These are phyloP conservation scores for Glarea lozoyensis DNA, from an alignment of 495 filamentous ascomycete genomes.

Conservation along the genomic window DNA sequence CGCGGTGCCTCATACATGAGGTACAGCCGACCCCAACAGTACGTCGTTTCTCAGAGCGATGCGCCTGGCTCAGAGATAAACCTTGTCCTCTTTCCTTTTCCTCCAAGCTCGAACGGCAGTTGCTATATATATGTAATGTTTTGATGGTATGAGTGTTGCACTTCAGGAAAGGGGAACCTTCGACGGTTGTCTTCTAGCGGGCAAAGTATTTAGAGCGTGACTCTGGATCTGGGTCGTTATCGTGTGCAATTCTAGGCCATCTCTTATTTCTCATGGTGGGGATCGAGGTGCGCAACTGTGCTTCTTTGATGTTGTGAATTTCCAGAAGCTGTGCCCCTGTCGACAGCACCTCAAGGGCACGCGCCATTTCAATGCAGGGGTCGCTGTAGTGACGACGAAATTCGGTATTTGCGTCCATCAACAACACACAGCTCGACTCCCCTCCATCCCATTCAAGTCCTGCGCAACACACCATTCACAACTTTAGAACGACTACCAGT, in stretches of 20 bases:
- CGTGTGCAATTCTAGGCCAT: too few relatives aligned
- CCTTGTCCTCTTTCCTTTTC: neutral
- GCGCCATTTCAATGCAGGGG: slow-evolving; percentile 11
- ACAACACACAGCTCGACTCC: slow-evolving; percentile 16
- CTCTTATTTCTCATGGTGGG: slow-evolving; percentile 6
- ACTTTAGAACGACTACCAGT: neutral
- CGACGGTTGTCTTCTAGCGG: too few relatives aligned
- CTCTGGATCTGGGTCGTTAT: too few relatives aligned
- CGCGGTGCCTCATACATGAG: slow-evolving; percentile 16
- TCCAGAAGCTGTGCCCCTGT: slow-evolving; percentile 1
- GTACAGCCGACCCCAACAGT: neutral
- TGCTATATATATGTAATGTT: too few relatives aligned
- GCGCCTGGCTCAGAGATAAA: slow-evolving; percentile 6
- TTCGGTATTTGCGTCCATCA: slow-evolving; percentile 14
- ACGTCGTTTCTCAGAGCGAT: slow-evolving; percentile 1
- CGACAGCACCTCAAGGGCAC: neutral
- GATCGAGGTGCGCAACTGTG: neutral
- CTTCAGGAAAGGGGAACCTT: too few relatives aligned
- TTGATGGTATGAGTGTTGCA: too few relatives aligned
- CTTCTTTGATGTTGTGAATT: slow-evolving; percentile 3
- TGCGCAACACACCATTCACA: neutral
- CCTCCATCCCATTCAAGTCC: neutral
- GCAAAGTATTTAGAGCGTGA: too few relatives aligned
- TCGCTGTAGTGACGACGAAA: slow-evolving; percentile 14
- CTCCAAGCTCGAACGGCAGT: too few relatives aligned